A percentile compares a stretch with the other conserved stretches of the same genome.
Evolutionary conservation across 257 asterid genomes (phyloP).

Genomic region (Ilex asprella): DNA sequence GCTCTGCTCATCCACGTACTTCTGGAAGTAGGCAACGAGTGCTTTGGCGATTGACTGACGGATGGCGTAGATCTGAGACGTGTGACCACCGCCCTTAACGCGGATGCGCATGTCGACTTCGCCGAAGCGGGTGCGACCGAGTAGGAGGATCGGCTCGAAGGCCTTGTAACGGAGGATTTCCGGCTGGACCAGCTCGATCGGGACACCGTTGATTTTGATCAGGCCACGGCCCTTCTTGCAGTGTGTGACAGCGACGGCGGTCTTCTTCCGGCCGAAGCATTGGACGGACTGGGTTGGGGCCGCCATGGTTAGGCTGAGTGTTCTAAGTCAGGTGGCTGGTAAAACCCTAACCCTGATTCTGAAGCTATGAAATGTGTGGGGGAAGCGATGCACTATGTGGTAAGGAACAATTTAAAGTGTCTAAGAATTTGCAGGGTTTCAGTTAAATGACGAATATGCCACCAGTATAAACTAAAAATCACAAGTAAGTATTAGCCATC

Average conservation of each 20-base stretch:
- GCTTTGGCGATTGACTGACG: slow-evolving; percentile 78
- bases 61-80: slow-evolving; percentile 76
- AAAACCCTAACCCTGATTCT: too few species aligned
- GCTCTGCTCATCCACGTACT: slow-evolving; percentile 69
- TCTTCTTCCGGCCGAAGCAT: slow-evolving; percentile 76
- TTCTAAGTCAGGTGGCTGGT: too few species aligned
- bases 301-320: slow-evolving; percentile 24
- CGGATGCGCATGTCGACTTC: slow-evolving; percentile 82
- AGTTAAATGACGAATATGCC: too few species aligned
- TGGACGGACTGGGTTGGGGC: slow-evolving; percentile 51
- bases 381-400: too few species aligned
- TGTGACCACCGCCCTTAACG: slow-evolving; percentile 73
- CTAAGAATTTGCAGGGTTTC: too few species aligned
- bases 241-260: slow-evolving; percentile 76
- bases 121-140: slow-evolving; percentile 66
- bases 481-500: too few species aligned
- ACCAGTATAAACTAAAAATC: too few species aligned
- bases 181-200: slow-evolving; percentile 73
- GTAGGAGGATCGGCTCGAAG: slow-evolving; percentile 64
- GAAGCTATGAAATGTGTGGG: too few species aligned
- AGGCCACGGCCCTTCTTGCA: slow-evolving; percentile 75
- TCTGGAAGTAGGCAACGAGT: slow-evolving; percentile 68
- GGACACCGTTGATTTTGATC: slow-evolving; percentile 71
- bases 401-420: too few species aligned
- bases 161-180: slow-evolving; percentile 80